Conservation (phyloP, 257 asterid species). For the Plantago major region DNA sequence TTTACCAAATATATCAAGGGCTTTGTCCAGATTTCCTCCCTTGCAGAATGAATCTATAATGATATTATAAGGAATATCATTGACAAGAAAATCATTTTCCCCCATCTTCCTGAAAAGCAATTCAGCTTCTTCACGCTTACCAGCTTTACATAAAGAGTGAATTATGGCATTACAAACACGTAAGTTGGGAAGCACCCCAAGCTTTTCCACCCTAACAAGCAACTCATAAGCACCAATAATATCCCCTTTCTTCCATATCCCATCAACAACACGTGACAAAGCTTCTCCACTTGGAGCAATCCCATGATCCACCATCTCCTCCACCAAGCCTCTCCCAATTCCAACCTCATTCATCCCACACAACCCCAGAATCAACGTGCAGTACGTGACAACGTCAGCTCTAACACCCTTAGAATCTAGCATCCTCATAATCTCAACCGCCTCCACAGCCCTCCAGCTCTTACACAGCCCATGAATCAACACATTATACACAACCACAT, state of each 20-base stretch:
- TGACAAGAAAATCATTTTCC: constrained; percentile 49
- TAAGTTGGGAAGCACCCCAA: constrained; percentile 60
- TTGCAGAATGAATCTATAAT: constrained; percentile 59
- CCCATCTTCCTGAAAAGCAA: constrained; percentile 54
- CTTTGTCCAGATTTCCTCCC: constrained; percentile 57
- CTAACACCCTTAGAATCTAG: constrained; percentile 43
- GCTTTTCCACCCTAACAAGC: constrained; percentile 44
- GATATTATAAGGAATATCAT: constrained; percentile 57
- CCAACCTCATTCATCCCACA: constrained; percentile 51
- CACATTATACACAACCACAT: constrained; percentile 64
- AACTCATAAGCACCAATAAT: constrained; percentile 47
- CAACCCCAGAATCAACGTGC: constrained; percentile 59
- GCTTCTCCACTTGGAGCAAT: constrained; percentile 74
- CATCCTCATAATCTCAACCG: constrained; percentile 56
- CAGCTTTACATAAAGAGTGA: constrained; percentile 60
- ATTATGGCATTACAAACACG: constrained; percentile 73
- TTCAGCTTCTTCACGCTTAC: constrained; percentile 48
- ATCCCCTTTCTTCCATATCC: constrained; percentile 61
- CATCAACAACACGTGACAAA: constrained; percentile 75
- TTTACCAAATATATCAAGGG: constrained; percentile 41
- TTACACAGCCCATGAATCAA: constrained; percentile 87
- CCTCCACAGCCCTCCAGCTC: constrained; percentile 58
- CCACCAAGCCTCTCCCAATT: constrained; percentile 47
- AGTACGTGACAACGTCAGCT: constrained; percentile 71
- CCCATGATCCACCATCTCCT: constrained; percentile 65